These are phyloP conservation scores for Fusarium heterosporum DNA, from an alignment of 2,329 filamentous ascomycete species.

Conservation along the genomic window DNA sequence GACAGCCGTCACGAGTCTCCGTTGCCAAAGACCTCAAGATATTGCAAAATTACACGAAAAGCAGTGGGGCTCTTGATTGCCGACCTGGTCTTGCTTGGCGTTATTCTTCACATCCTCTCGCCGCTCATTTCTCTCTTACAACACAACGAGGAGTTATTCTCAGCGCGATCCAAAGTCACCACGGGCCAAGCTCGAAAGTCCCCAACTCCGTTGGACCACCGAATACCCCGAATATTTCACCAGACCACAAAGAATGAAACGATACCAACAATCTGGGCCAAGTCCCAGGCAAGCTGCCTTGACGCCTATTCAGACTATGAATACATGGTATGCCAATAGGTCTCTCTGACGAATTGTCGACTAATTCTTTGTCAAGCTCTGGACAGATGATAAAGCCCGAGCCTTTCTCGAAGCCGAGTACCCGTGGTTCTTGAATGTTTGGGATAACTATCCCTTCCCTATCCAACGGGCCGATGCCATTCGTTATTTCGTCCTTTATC, in stretches of 20 bases:
- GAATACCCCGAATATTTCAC: not conserved
- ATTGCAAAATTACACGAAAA: not conserved
- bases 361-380: not conserved
- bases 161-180: not conserved
- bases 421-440: not conserved
- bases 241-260: not conserved
- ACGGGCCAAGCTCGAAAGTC: not conserved
- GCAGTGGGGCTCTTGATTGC: not conserved
- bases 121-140: not conserved
- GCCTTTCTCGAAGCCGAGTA: not conserved
- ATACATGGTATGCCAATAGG: not conserved
- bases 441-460: not conserved
- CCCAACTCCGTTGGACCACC: too few relatives aligned
- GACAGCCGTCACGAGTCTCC: not conserved
- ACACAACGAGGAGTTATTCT: not conserved
- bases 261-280: not conserved
- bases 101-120: not conserved
- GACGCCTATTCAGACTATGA: not conserved
- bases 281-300: not conserved
- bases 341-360: not conserved
- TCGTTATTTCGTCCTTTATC: not conserved
- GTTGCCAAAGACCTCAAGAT: not conserved
- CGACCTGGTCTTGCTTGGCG: not conserved
- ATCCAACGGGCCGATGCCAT: not conserved
- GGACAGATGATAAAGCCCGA: not conserved